Base-by-base conservation (phyloP, 176 grass and related monocot species). In the Ampelocalamus luodianensis region DNA sequence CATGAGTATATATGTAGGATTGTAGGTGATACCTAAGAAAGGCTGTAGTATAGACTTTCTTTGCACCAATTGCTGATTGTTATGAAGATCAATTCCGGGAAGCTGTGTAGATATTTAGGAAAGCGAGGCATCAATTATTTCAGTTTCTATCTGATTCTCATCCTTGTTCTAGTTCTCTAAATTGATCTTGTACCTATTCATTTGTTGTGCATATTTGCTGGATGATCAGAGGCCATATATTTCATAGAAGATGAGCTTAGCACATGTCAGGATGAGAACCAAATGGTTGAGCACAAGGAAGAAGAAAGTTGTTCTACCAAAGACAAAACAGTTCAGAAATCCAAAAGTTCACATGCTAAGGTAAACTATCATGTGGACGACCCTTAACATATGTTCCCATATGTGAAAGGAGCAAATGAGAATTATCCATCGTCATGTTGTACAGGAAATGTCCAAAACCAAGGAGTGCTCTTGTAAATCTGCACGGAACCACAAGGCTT, bases 391-490 rank as follows among this genome's bases (percentile, higher is more conserved):
- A 29, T 50, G 17, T 10, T 49, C 16, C 27, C 22, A 79, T 22
- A 38, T 80, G 63, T n/a, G 34, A 55, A 78, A 43, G 5, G 64
- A 29, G 62, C 9, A 84, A 70, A 89, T 58, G 37, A 46, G 26
- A 34, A 76, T 38, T 34, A 5, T 79, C 10, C 20, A 34, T 75
- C 26, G 39, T n/a, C 17, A 72, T 37, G 39, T 61, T 76, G 0
- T 77, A 53, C 68, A 79, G 88, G 85, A 82, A 6, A 90, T 77
- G 61, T 56, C 74, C 9, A 80, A 87, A 81, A 78, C 68, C 60
- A 92, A 89, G 68, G 88, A 77, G 37, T 90, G 93, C 65, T 80
- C 87, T 36, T 92, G 93, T 76, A 85, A 85, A 80, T 94, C 93
- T 62, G 68, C 76, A 42, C 88, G 26, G 82, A 94, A 92, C 56